Evolutionary conservation across 495 filamentous ascomycete genomes (phyloP).

Genomic region (Amniculicola lignicola): DNA sequence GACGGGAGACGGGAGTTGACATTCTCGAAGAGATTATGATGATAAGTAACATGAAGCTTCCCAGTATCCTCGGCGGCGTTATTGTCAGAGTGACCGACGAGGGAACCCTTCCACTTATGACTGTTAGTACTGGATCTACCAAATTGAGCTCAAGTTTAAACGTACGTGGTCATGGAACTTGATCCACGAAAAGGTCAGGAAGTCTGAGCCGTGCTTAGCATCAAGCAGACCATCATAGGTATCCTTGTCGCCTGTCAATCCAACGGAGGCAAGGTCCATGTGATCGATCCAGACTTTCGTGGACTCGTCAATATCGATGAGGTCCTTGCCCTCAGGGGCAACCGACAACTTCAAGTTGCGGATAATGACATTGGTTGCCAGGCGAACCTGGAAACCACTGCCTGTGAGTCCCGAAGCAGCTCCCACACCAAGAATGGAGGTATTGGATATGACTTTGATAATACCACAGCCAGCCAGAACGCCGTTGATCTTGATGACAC

Average conservation of each 20-base stretch:
- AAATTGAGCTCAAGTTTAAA: too few relatives aligned
- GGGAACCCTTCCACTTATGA: conserved; percentile 17
- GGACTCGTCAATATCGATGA: conserved; percentile 6
- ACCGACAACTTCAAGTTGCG: conserved; percentile 3
- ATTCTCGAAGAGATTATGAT: conserved; percentile 10
- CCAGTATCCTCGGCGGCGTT: background rate
- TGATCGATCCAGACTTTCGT: conserved; percentile 13
- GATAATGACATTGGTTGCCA: conserved; percentile 5
- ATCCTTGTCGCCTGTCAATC: conserved; percentile 3
- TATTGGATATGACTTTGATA: background rate
- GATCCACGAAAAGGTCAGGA: conserved; percentile 4
- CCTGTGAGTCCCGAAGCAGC: background rate
- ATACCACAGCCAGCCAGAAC: conserved; percentile 4
- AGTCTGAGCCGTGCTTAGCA: conserved; percentile 4
- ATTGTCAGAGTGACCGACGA: conserved; percentile 10
- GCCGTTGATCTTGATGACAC: conserved; percentile 14
- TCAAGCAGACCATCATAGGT: conserved; percentile 9
- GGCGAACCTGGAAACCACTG: conserved; percentile 1
- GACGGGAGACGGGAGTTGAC: conserved; percentile 16
- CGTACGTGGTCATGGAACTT: conserved; percentile 16
- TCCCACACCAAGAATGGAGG: conserved; percentile 10
- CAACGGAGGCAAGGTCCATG: background rate
- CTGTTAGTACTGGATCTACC: too few relatives aligned
- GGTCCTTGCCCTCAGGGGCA: background rate
- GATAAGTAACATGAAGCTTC: conserved; percentile 9